Evolutionary conservation across 2,329 filamentous ascomycete genomes (phyloP).

Genomic region (Trematosphaeria pertusa): DNA sequence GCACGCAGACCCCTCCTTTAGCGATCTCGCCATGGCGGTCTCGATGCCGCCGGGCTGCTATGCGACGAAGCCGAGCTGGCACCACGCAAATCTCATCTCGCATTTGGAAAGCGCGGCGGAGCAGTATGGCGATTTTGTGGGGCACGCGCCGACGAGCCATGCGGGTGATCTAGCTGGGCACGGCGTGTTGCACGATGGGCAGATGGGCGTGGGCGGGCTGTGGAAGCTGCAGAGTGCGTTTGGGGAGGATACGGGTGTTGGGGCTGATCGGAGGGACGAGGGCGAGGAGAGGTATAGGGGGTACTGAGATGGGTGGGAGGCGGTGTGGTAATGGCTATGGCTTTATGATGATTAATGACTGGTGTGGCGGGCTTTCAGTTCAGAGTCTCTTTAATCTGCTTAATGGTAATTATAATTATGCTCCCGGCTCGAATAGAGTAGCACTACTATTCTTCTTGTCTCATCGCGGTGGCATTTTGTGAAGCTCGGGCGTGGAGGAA

Average conservation of each 20-base stretch:
- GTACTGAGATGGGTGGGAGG: neutral
- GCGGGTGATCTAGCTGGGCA: constrained; percentile 16
- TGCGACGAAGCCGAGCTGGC: constrained; percentile 31
- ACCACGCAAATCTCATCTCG: constrained; percentile 26
- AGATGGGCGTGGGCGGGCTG: constrained; percentile 19
- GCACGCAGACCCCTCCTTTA: constrained; percentile 14
- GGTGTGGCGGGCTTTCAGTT: neutral
- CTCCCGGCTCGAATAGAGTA: neutral
- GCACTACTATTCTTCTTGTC: neutral
- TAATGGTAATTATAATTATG: neutral
- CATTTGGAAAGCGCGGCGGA: constrained; percentile 31
- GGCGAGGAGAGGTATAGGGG: neutral
- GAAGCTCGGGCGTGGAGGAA: neutral
- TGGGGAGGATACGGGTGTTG: constrained; percentile 32
- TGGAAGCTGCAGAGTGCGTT: constrained; percentile 39
- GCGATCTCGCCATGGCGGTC: constrained; percentile 15
- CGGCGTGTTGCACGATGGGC: constrained; percentile 18
- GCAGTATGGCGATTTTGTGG: constrained; percentile 17
- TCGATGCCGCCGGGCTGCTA: constrained; percentile 20
- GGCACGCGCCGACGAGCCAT: constrained; percentile 3
- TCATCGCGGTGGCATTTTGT: neutral
- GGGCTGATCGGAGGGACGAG: constrained; percentile 9
- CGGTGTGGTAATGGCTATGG: constrained; percentile 1
- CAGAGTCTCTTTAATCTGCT: constrained; percentile 1
- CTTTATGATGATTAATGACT: neutral